A percentile compares a stretch with the other conserved stretches of the same genome.
These are phyloP conservation scores for Hymenotorrendiella dingleyae DNA, from an alignment of 2,329 filamentous ascomycete genomes.

Conservation along the genomic window DNA sequence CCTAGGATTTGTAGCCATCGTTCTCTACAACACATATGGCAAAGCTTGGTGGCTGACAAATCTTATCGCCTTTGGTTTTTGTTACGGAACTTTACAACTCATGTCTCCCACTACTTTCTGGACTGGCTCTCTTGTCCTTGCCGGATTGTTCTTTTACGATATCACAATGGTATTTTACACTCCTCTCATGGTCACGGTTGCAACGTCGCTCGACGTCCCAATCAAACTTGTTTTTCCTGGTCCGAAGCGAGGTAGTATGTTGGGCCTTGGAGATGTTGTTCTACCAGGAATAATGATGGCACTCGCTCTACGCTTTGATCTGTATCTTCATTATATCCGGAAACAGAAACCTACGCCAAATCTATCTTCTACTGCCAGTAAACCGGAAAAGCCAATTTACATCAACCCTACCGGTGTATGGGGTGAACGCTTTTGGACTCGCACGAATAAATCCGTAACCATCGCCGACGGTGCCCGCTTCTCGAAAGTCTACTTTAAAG, in stretches of 20 bases:
- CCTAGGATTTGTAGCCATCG: slow-evolving; percentile 22
- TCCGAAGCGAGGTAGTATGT: slow-evolving; percentile 68
- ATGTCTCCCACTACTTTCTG: slow-evolving; percentile 85
- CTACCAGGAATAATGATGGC: slow-evolving; percentile 87
- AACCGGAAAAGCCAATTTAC: slow-evolving; percentile 39
- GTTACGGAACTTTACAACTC: slow-evolving; percentile 73
- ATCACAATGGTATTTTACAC: slow-evolving; percentile 90
- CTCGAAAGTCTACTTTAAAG: slow-evolving; percentile 78
- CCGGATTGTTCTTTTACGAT: slow-evolving; percentile 86
- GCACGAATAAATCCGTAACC: slow-evolving; percentile 19
- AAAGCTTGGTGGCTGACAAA: slow-evolving; percentile 59
- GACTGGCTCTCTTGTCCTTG: slow-evolving; percentile 72
- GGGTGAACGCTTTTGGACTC: slow-evolving; percentile 79
- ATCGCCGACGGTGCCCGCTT: slow-evolving; percentile 44
- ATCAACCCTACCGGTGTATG: slow-evolving; percentile 63
- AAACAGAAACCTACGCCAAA: slow-evolving; percentile 45
- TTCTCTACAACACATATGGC: slow-evolving; percentile 24
- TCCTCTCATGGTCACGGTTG: slow-evolving; percentile 81
- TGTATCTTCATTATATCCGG: slow-evolving; percentile 74
- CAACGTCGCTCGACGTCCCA: slow-evolving; percentile 81
- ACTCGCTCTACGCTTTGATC: slow-evolving; percentile 83
- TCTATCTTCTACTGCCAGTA: slow-evolving; percentile 5
- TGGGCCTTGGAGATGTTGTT: slow-evolving; percentile 91
- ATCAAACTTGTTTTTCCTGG: slow-evolving; percentile 79
- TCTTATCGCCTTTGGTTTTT: slow-evolving; percentile 79